These are phyloP conservation scores for Alternaria burnsii DNA, from an alignment of 2,329 filamentous ascomycete species.

Conservation along the genomic window DNA sequence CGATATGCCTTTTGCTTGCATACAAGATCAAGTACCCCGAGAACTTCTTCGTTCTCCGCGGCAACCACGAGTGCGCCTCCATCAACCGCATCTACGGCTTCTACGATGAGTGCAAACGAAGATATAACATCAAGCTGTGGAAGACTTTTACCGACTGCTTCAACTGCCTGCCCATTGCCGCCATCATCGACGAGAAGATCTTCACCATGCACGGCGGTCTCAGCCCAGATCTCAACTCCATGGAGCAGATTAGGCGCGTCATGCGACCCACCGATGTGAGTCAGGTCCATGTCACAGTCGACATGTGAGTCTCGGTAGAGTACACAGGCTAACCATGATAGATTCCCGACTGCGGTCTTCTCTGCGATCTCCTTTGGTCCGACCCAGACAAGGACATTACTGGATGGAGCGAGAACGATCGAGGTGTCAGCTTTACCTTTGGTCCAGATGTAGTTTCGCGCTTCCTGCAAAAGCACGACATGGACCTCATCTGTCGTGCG, in stretches of 20 bases:
- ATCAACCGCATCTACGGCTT: constrained; percentile 99
- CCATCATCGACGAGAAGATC: constrained; percentile 99
- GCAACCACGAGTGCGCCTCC: constrained; percentile 98
- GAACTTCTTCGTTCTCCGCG: constrained; percentile 98
- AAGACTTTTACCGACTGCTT: constrained; percentile 99
- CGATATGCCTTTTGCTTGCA: constrained; percentile 92
- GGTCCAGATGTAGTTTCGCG: constrained; percentile 96
- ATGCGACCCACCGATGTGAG: constrained; percentile 99
- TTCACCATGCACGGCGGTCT: constrained; percentile 99
- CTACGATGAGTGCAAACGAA: constrained; percentile 99
- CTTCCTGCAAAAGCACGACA: constrained; percentile 98
- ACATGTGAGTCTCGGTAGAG: constrained; percentile 32
- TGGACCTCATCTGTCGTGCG: constrained; percentile 98
- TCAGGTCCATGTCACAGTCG: constrained; percentile 33
- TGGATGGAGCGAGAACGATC: constrained; percentile 98
- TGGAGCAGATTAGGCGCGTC: constrained; percentile 99
- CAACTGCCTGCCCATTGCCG: constrained; percentile 97
- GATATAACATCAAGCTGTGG: constrained; percentile 99
- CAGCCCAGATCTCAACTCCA: constrained; percentile 96
- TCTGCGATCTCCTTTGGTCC: constrained; percentile 98
- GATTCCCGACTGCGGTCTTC: constrained; percentile 97
- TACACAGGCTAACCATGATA: constrained; percentile 59
- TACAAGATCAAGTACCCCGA: constrained; percentile 99
- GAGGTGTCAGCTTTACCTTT: constrained; percentile 98
- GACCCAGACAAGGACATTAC: constrained; percentile 99